Base-by-base conservation (phyloP, 2,329 filamentous ascomycete species). In the Sporothrix luriei region DNA sequence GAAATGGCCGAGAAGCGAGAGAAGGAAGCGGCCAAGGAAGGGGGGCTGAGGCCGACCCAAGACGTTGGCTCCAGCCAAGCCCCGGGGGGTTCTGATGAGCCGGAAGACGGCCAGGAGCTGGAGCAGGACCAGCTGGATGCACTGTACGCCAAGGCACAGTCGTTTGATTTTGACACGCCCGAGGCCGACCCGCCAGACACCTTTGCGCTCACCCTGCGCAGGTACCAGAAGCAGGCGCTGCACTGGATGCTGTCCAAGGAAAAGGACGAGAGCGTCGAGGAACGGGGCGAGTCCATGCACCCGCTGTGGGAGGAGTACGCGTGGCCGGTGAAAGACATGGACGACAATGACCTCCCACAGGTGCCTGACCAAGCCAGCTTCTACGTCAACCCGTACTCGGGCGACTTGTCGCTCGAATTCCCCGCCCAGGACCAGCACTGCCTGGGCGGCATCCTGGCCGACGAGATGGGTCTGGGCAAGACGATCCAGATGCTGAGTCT, bases 401-500 rank as follows among this genome's bases (percentile, higher is more conserved):
- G 95, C 10, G 94, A 98, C 74, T 82, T 99, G 67, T 96, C 93
- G 1, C 82, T 98, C 0, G 89, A 97, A 6, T 99, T 99, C 74
- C 95, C 95, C 0, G 87, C 89, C 2, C 95, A 99, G 77, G 93
- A 98, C 75, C 95, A 98, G 76, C 92, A 96, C 77, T 99, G 95
- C 74, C 83, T 97, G 0, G 95, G 95, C 57, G 95, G 95, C 6
- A 92, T 99, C 70, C 82, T 99, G 54, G 95, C 95, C 10, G 95
- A 99, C 76, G 91, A 98, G 79, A 99, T 99, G 95, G 95, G 95
- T 61, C 83, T 99, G 1, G 95, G 95, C 46, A 99, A 99, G 82
- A 99, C 95, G 0, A 98, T 99, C 68, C 94, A 99, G 77, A 98
- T 99, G 93, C 87, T 99, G 72, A 95, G 93, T 79, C 82, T 99